These are phyloP conservation scores for Paramecium caudatum DNA, from an alignment of 73 alveolate species.

Conservation along the genomic window DNA sequence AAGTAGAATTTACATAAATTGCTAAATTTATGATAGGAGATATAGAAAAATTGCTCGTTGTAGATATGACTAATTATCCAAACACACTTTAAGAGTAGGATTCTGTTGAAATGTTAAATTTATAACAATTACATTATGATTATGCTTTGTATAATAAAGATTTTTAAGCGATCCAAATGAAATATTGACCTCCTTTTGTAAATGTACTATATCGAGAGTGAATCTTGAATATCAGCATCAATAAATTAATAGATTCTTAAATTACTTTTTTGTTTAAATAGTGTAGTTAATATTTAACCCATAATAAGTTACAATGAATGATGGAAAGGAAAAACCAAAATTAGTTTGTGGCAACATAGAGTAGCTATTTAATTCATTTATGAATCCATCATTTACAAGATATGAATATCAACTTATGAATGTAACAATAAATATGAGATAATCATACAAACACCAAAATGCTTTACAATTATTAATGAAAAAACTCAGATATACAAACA, in stretches of 20 bases:
- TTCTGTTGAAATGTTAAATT: not conserved
- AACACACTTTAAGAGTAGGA: not conserved
- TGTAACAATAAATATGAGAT: not conserved
- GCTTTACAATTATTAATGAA: not conserved
- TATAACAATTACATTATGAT: not conserved
- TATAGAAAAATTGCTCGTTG: not conserved
- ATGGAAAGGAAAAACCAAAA: slow-evolving; percentile 28
- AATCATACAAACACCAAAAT: not conserved
- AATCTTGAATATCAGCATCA: slow-evolving; percentile 6
- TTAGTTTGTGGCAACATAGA: slow-evolving; percentile 36
- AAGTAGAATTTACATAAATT: slow-evolving; percentile 15
- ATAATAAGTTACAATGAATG: not conserved
- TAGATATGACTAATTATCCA: slow-evolving; percentile 40
- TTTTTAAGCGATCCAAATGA: not conserved
- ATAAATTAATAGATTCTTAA: slow-evolving; percentile 2
- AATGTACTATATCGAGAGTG: not conserved
- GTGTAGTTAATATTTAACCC: not conserved
- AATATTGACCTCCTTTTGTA: not conserved
- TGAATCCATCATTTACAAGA: slow-evolving; percentile 30
- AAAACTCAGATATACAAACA: not conserved
- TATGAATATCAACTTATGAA: not conserved
- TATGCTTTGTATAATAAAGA: slow-evolving; percentile 51
- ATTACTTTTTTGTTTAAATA: slow-evolving; percentile 8
- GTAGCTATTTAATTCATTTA: slow-evolving; percentile 25
- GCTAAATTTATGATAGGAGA: slow-evolving; percentile 24